phyloP scores from a whole-genome alignment of 768 basidiomycete genomes.

The Phylloporus scabripes region DNA sequence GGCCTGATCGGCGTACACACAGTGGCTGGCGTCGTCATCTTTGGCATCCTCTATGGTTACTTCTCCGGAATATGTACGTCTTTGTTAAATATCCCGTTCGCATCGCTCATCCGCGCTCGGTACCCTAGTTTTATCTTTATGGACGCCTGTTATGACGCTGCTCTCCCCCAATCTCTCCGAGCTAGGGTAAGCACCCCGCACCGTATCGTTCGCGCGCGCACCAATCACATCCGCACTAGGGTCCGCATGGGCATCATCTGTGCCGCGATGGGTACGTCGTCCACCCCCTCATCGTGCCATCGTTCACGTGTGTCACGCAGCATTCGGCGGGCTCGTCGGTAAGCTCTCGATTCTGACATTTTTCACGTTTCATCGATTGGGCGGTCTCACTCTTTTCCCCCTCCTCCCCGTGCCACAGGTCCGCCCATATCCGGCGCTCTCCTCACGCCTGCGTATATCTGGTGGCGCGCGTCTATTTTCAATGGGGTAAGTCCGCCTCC shows the following conservation, averaged over 20 bases:
- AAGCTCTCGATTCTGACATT: constrained; percentile 3
- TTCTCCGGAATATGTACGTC: constrained; percentile 44
- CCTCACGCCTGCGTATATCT: constrained; percentile 44
- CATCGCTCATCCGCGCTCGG: not conserved
- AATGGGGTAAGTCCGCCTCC: constrained; percentile 33
- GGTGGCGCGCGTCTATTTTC: constrained; percentile 57
- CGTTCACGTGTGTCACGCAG: constrained; percentile 2
- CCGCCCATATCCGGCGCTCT: constrained; percentile 56
- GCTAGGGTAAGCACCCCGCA: constrained; percentile 36
- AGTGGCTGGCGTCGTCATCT: constrained; percentile 35
- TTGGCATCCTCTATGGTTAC: constrained; percentile 46
- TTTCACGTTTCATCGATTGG: not conserved
- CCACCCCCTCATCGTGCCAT: not conserved
- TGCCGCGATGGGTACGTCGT: constrained; percentile 37
- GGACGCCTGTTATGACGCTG: constrained; percentile 41
- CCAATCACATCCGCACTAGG: constrained; percentile 5
- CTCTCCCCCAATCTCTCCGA: constrained; percentile 46
- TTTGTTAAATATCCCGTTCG: not conserved
- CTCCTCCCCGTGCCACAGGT: constrained; percentile 32
- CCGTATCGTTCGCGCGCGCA: too few relatives aligned
- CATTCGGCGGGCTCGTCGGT: constrained; percentile 22
- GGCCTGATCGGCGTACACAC: constrained; percentile 42
- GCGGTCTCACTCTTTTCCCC: constrained; percentile 11
- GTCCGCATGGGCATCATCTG: constrained; percentile 49
- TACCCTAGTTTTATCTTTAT: constrained; percentile 32